These are phyloP conservation scores for Dichotomocladium elegans DNA, from an alignment of 371 early-diverging fungal species.

Conservation along the genomic window DNA sequence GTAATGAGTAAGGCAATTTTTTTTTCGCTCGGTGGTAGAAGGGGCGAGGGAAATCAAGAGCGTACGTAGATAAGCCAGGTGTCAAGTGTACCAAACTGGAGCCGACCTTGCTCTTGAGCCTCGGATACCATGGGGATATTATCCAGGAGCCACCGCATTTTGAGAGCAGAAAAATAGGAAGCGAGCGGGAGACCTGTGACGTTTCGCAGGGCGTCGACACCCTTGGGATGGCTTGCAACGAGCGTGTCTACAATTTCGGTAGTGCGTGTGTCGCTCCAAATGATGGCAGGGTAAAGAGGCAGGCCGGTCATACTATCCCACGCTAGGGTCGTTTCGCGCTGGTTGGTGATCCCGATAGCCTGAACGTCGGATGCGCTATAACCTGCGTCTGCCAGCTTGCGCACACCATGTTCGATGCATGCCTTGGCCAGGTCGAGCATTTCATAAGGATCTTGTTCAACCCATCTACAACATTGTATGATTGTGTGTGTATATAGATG, in stretches of 20 bases:
- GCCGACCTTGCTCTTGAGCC: slow-evolving; percentile 20
- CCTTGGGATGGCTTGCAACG: slow-evolving; percentile 47
- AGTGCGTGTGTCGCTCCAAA: slow-evolving; percentile 92
- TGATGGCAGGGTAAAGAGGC: slow-evolving; percentile 84
- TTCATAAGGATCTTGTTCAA: slow-evolving; percentile 82
- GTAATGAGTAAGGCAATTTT: no score
- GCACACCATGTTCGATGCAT: slow-evolving; percentile 66
- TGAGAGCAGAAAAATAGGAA: slow-evolving; percentile 90
- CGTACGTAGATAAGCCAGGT: slow-evolving; percentile 87
- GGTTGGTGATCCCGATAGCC: slow-evolving; percentile 90
- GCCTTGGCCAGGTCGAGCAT: slow-evolving; percentile 66
- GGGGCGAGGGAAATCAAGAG: slow-evolving; percentile 1
- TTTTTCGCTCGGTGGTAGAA: no score
- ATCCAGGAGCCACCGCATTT: slow-evolving; percentile 89
- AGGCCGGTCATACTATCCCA: slow-evolving; percentile 83
- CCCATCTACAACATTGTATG: slow-evolving; percentile 68
- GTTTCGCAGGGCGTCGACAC: slow-evolving; percentile 42
- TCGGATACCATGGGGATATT: slow-evolving; percentile 64
- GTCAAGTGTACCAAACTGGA: slow-evolving; percentile 86
- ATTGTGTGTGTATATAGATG: not conserved
- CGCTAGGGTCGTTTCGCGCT: slow-evolving; percentile 87
- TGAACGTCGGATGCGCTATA: slow-evolving; percentile 57
- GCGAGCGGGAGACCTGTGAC: slow-evolving; percentile 87
- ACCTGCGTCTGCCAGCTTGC: slow-evolving; percentile 60
- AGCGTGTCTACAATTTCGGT: slow-evolving; percentile 67